Conservation (phyloP, 2,329 filamentous ascomycete species). For the Diaporthe humulicola region DNA sequence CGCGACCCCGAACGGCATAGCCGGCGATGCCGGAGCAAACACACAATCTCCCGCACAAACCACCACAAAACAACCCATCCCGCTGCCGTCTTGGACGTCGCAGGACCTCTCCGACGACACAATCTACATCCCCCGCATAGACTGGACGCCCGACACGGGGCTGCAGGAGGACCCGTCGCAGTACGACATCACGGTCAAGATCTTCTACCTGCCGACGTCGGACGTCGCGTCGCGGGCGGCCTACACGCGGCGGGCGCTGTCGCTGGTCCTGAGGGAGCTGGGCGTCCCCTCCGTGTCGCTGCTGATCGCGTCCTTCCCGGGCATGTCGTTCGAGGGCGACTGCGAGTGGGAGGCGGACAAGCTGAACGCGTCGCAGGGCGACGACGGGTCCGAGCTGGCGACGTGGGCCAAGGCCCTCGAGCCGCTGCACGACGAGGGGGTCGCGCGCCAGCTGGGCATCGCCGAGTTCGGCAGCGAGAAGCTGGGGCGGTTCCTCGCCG, state of each 20-base stretch:
- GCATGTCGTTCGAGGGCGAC: conserved; percentile 92
- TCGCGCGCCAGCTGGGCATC: conserved; percentile 83
- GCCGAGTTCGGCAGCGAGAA: conserved; percentile 93
- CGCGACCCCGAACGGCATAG: conserved; percentile 40
- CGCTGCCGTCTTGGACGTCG: conserved; percentile 75
- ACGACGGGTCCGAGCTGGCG: conserved; percentile 75
- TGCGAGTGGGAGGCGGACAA: conserved; percentile 83
- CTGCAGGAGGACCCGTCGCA: conserved; percentile 84
- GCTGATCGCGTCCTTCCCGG: conserved; percentile 92
- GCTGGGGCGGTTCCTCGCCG: conserved; percentile 80
- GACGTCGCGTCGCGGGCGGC: conserved; percentile 70
- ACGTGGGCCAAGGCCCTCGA: conserved; percentile 80
- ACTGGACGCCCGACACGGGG: conserved; percentile 74
- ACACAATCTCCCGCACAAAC: conserved; percentile 37
- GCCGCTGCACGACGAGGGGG: conserved; percentile 73
- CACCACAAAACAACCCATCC: conserved; percentile 45
- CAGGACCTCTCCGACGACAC: conserved; percentile 67
- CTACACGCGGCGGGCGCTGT: conserved; percentile 83
- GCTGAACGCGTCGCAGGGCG: conserved; percentile 71
- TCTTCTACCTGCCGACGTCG: conserved; percentile 89
- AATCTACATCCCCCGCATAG: conserved; percentile 83
- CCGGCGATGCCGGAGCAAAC: conserved; percentile 42
- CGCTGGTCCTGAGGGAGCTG: conserved; percentile 84
- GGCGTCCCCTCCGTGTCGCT: conserved; percentile 83
- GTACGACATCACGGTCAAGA: conserved; percentile 95